Percentiles rank a stretch among this genome's conserved stretches.
Evolutionary conservation across 805 yeast genomes (phyloP).

Genomic region (Kodamaea lidongshanica): DNA sequence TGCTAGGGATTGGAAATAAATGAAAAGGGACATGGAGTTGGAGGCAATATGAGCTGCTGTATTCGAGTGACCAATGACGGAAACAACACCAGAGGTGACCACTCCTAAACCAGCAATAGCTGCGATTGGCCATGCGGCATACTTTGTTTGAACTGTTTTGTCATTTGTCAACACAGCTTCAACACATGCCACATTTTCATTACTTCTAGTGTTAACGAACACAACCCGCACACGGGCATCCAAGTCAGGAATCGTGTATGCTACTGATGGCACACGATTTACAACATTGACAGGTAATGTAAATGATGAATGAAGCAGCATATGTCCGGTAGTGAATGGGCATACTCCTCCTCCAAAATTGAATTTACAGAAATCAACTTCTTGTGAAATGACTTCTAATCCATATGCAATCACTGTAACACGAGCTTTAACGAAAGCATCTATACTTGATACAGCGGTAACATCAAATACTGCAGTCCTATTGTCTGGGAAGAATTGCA

Average conservation of each 20-base stretch:
- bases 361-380: constrained; percentile 61
- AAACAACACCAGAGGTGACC: constrained; percentile 77
- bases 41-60: constrained; percentile 98
- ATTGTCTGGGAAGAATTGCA: constrained; percentile 62
- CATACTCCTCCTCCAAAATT: constrained; percentile 44
- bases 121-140: constrained; percentile 74
- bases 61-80: constrained; percentile 80
- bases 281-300: constrained; percentile 36
- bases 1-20: constrained; percentile 90
- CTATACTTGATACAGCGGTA: constrained; percentile 72
- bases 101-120: constrained; percentile 85
- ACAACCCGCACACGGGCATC: constrained; percentile 85
- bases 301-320: constrained; percentile 57
- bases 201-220: constrained; percentile 39
- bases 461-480: constrained; percentile 58
- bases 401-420: constrained; percentile 77
- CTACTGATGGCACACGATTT: constrained; percentile 66
- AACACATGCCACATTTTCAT: constrained; percentile 75
- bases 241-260: constrained; percentile 86
- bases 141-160: constrained; percentile 87
- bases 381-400: constrained; percentile 48
- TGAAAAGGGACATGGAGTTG: constrained; percentile 84
- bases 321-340: constrained; percentile 83
- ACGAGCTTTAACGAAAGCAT: constrained; percentile 58
- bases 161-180: constrained; percentile 82